These are phyloP conservation scores for Spencermartinsiella ligniputridi DNA, from an alignment of 1,139 yeast genomes.

Conservation along the genomic window DNA sequence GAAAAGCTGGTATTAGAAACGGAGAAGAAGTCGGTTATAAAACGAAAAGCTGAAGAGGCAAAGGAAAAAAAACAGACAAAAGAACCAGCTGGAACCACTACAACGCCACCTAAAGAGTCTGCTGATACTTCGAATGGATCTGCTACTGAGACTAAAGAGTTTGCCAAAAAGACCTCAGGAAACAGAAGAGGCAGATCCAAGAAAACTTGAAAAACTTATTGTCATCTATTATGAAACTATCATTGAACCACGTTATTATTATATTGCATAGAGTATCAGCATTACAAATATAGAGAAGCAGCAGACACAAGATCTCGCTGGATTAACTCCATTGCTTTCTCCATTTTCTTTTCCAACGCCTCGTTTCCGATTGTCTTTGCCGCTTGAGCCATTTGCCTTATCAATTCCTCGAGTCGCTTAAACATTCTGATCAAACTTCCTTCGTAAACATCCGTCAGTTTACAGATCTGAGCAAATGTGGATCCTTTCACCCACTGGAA, in stretches of 20 bases:
- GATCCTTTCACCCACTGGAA: conserved; percentile 97
- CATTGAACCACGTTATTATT: too few relatives aligned
- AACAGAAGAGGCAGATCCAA: too few relatives aligned
- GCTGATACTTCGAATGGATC: too few relatives aligned
- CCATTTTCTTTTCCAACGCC: conserved; percentile 85
- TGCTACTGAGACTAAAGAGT: too few relatives aligned
- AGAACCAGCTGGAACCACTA: background rate
- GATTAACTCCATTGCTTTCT: conserved; percentile 72
- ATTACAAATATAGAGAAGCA: conserved; percentile 72
- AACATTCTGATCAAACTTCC: conserved; percentile 94
- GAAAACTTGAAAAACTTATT: too few relatives aligned
- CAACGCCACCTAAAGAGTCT: background rate
- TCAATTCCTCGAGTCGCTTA: conserved; percentile 86
- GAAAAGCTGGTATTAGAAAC: conserved; percentile 49
- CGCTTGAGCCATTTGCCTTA: conserved; percentile 84
- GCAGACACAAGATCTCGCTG: conserved; percentile 97
- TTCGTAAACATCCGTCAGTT: conserved; percentile 98
- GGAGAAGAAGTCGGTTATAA: conserved; percentile 67
- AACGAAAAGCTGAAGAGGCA: conserved; percentile 17
- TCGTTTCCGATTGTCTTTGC: conserved; percentile 90
- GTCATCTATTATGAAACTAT: too few relatives aligned
- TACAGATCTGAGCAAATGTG: conserved; percentile 90
- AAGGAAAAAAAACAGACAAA: conserved; percentile 2
- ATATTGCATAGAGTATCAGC: too few relatives aligned
- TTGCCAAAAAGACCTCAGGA: too few relatives aligned